Evolutionary conservation across 805 yeast species (phyloP).

Genomic region (Cephaloascus fragrans): DNA sequence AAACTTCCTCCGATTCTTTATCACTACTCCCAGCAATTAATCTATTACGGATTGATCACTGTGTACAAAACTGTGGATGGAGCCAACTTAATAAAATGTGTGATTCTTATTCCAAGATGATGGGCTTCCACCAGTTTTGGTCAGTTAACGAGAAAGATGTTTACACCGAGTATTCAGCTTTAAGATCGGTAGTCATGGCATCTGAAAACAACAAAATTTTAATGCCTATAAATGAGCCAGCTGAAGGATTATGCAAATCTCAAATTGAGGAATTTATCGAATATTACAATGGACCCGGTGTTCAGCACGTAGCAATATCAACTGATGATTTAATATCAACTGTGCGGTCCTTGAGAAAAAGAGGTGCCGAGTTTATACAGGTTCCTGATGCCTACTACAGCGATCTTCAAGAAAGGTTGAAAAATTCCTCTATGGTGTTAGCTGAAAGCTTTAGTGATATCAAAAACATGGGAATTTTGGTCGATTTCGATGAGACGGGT

Average conservation of each 20-base stretch:
- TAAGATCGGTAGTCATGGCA: slow-evolving; percentile 71
- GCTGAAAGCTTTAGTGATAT: slow-evolving; percentile 44
- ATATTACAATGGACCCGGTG: slow-evolving; percentile 71
- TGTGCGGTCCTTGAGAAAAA: slow-evolving; percentile 38
- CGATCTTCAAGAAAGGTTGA: slow-evolving; percentile 34
- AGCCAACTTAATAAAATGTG: slow-evolving; percentile 51
- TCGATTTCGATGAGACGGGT: slow-evolving; percentile 73
- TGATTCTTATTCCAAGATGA: slow-evolving; percentile 45
- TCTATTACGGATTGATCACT: slow-evolving; percentile 54
- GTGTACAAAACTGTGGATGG: slow-evolving; percentile 76
- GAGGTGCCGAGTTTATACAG: slow-evolving; percentile 63
- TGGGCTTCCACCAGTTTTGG: slow-evolving; percentile 77
- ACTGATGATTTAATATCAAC: slow-evolving; percentile 54
- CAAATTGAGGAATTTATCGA: slow-evolving; percentile 80
- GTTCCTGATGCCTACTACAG: slow-evolving; percentile 53
- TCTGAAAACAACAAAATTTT: slow-evolving; percentile 53
- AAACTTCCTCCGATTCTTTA: background rate
- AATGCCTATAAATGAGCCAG: slow-evolving; percentile 85
- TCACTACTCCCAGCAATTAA: slow-evolving; percentile 21
- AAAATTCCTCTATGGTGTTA: slow-evolving; percentile 30
- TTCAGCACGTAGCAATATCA: slow-evolving; percentile 71
- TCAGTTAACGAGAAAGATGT: slow-evolving; percentile 74
- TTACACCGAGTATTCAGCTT: slow-evolving; percentile 59
- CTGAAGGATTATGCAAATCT: slow-evolving; percentile 50
- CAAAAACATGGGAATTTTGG: slow-evolving; percentile 45